Base-by-base conservation (phyloP, 2,329 filamentous ascomycete genomes). In the Coniochaeta sp. region DNA sequence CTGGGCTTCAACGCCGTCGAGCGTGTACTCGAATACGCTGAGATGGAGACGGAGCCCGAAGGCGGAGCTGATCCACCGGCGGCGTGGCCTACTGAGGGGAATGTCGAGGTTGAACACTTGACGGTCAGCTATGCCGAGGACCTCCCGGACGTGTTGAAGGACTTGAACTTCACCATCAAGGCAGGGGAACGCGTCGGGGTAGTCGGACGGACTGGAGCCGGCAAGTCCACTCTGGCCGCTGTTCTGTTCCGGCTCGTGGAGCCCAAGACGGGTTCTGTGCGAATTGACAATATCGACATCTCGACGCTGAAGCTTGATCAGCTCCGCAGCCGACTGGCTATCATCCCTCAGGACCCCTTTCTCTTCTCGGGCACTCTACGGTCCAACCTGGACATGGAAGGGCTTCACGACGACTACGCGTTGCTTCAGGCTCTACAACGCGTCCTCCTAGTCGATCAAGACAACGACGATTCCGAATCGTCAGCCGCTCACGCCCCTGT, bases 301-400 rank as follows among this genome's bases (percentile, higher is more conserved):
- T 75, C 79, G 64, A 82, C 73, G 3, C 78, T 88, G 62, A 84
- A 84, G 44, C 78, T 88, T 4, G 78, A 82, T 58, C 82, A 87
- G 66, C 74, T 89, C 16, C 78, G 86, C 11, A 84, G 80, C 56
- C 79, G 84, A 28, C 74, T 89, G 7, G 81, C 82, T 50, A 88
- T 88, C 67, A 88, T 89, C 60, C 86, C 86, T 0, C 86, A 89
- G 68, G 86, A 89, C 61, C 85, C 86, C 0, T 87, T 85, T 1
- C 75, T 89, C 4, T 88, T 88, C 76, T 81, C 81, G 58, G 86
- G 86, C 54, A 88, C 85, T 1, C 79, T 88, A 58, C 77, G 85
- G 52, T 81, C 77, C 57, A 89, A 88, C 62, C 73, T 89, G 5
- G 86, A 88, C 64, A 84, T 85, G 1, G 87, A 88, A 70, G 77